phyloP scores from a whole-genome alignment of 2,329 filamentous ascomycete genomes.

The Raffaelea ambrosiae region DNA sequence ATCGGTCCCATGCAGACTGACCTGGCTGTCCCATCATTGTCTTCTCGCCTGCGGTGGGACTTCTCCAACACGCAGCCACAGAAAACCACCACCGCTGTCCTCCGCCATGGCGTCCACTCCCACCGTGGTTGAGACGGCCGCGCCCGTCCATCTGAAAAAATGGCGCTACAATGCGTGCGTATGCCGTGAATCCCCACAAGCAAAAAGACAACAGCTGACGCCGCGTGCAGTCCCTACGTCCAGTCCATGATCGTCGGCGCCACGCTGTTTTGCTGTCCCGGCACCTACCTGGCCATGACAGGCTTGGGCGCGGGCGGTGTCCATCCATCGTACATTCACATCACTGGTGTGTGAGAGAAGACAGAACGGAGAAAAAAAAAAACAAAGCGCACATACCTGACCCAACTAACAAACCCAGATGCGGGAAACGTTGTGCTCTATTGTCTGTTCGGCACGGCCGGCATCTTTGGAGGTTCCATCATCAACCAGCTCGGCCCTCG shows the following conservation, averaged over 20 bases:
- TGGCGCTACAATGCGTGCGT: background rate
- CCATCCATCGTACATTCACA: constrained; percentile 1
- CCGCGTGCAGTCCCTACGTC: background rate
- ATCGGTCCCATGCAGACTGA: background rate
- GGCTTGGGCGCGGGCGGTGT: constrained; percentile 6
- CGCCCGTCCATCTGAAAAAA: background rate
- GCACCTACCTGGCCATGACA: constrained; percentile 5
- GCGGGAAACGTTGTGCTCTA: constrained; percentile 3
- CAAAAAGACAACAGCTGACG: background rate
- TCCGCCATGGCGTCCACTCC: background rate
- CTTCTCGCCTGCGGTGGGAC: background rate
- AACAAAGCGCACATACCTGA: background rate
- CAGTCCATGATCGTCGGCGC: constrained; percentile 22
- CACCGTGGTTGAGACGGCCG: background rate
- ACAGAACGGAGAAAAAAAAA: background rate
- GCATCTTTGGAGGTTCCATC: constrained; percentile 9
- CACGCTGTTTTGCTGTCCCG: constrained; percentile 6
- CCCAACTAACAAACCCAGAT: background rate
- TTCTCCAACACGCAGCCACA: background rate
- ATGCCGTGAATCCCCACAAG: background rate
- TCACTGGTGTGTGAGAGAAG: background rate
- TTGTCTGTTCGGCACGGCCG: constrained; percentile 7
- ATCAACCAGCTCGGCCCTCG: constrained; percentile 12
- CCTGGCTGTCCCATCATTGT: background rate
- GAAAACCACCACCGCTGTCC: background rate